phyloP scores from a whole-genome alignment of 1,284 basidiomycete species.

The Cyathus pygmaeus region DNA sequence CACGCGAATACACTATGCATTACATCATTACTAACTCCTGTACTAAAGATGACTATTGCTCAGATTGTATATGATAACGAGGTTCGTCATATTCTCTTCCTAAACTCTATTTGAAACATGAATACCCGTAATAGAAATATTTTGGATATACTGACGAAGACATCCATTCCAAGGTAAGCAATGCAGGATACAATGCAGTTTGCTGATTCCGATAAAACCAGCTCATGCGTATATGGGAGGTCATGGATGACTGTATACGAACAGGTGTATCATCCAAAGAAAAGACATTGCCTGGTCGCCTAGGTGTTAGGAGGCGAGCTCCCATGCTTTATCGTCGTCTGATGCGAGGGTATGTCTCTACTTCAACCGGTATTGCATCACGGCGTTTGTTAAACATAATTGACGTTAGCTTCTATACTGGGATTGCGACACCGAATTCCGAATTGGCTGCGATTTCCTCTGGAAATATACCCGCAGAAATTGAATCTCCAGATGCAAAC shows the following conservation, averaged over 20 bases:
- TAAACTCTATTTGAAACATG: neutral
- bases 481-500: conserved; percentile 38
- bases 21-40: conserved; percentile 5
- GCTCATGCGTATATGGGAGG: conserved; percentile 85
- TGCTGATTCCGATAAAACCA: conserved; percentile 34
- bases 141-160: conserved; percentile 82
- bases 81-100: conserved; percentile 23
- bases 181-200: too few relatives aligned
- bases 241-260: conserved; percentile 95
- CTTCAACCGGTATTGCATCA: too few relatives aligned
- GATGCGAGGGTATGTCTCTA: conserved; percentile 78
- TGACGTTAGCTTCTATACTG: conserved; percentile 83
- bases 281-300: conserved; percentile 83
- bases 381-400: too few relatives aligned
- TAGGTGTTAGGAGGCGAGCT: conserved; percentile 83
- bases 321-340: conserved; percentile 88
- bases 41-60: conserved; percentile 84
- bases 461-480: conserved; percentile 49
- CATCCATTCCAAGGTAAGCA: conserved; percentile 75
- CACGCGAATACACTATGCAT: neutral
- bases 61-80: conserved; percentile 98
- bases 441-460: conserved; percentile 57
- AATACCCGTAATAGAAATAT: conserved; percentile 52
- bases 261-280: conserved; percentile 86
- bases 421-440: conserved; percentile 53